These are phyloP conservation scores for Globisporangium alternatum DNA, from an alignment of 352 stramenopile species.

Conservation along the genomic window DNA sequence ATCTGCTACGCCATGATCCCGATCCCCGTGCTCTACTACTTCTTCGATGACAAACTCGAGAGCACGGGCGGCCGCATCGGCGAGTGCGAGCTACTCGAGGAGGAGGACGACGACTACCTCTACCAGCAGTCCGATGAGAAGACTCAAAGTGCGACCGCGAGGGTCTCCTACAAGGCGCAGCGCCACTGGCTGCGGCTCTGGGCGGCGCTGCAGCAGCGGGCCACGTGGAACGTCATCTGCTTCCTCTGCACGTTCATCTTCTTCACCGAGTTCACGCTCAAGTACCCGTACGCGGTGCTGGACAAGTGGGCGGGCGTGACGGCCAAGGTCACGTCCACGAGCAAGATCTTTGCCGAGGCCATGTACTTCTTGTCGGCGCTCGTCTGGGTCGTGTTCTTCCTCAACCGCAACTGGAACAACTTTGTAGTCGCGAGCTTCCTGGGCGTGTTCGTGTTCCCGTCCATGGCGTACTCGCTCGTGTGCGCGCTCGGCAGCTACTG, in stretches of 20 bases:
- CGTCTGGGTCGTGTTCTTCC: conserved; percentile 30
- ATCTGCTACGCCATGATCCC: conserved; percentile 42
- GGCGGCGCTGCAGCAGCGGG: conserved; percentile 28
- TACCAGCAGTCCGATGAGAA: conserved; percentile 19
- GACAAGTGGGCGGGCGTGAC: conserved; percentile 41
- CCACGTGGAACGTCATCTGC: conserved; percentile 31
- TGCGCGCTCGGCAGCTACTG: conserved; percentile 25
- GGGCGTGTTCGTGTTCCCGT: conserved; percentile 24
- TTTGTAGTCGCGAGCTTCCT: conserved; percentile 27
- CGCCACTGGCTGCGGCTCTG: conserved; percentile 37
- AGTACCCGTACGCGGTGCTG: conserved; percentile 33
- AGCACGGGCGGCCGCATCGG: conserved; percentile 24
- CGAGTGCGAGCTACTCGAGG: conserved; percentile 22
- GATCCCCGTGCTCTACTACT: conserved; percentile 28
- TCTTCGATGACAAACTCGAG: conserved; percentile 40
- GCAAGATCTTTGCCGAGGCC: conserved; percentile 27
- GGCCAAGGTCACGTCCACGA: conserved; percentile 24
- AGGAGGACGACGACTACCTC: conserved; percentile 21
- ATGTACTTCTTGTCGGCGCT: conserved; percentile 29
- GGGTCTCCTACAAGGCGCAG: conserved; percentile 20
- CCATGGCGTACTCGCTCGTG: conserved; percentile 25
- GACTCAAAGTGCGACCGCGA: conserved; percentile 15
- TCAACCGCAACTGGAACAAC: conserved; percentile 35
- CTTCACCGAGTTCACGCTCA: conserved; percentile 46
- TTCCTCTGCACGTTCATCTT: conserved; percentile 48